Evolutionary conservation across 768 basidiomycete genomes (phyloP).

Genomic region (Cystoderma amianthinum): DNA sequence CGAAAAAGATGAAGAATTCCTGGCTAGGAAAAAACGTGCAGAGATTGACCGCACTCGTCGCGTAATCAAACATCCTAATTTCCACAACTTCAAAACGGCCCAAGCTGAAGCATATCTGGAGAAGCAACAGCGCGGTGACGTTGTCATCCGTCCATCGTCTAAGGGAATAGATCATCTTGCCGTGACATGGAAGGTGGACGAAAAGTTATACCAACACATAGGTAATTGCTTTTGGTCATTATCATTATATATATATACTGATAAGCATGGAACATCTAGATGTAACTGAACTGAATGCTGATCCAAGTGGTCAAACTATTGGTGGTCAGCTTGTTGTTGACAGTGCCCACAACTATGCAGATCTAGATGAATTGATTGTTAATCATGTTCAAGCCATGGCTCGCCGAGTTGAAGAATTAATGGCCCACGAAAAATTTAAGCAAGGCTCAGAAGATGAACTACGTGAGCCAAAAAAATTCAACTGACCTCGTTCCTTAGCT

Average conservation of each 20-base stretch:
- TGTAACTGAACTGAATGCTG: conserved; percentile 75
- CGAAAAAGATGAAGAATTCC: conserved; percentile 63
- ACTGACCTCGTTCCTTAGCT: neutral
- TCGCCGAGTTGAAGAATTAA: conserved; percentile 88
- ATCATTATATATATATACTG: neutral
- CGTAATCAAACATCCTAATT: conserved; percentile 96
- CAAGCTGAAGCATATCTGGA: conserved; percentile 89
- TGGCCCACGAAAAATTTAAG: conserved; percentile 94
- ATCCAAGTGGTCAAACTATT: conserved; percentile 60
- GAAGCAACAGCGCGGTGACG: conserved; percentile 90
- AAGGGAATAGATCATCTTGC: conserved; percentile 91
- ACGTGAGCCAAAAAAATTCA: conserved; percentile 45
- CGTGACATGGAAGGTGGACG: conserved; percentile 98
- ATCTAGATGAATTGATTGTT: conserved; percentile 95
- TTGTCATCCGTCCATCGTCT: conserved; percentile 93
- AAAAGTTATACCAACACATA: conserved; percentile 93
- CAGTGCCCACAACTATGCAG: conserved; percentile 74
- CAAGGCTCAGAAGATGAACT: conserved; percentile 82
- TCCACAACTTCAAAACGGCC: conserved; percentile 87
- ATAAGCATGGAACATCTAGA: conserved; percentile 34
- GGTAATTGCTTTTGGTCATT: conserved; percentile 42
- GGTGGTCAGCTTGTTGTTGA: conserved; percentile 69
- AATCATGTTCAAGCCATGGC: conserved; percentile 95
- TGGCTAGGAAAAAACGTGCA: conserved; percentile 78
- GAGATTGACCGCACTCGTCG: conserved; percentile 75